These are phyloP conservation scores for Coemansia sp. DNA, from an alignment of 192 early-diverging fungal species.

Conservation along the genomic window DNA sequence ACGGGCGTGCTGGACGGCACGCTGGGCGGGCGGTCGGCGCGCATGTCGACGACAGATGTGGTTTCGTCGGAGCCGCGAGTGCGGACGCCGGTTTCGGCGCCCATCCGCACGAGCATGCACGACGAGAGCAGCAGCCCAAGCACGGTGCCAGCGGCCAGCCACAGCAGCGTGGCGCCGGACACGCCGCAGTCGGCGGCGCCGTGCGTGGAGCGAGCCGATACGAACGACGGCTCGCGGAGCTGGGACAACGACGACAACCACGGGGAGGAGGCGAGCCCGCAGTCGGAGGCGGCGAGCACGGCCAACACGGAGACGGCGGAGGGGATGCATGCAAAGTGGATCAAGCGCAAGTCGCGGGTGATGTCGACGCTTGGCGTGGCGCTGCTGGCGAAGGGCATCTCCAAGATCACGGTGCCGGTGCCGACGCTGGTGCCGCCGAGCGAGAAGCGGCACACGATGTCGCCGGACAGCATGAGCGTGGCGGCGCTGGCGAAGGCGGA, in stretches of 20 bases:
- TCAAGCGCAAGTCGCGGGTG: slow-evolving; percentile 51
- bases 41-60: slow-evolving; percentile 14
- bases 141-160: neutral
- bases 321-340: slow-evolving; percentile 24
- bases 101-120: slow-evolving; percentile 6
- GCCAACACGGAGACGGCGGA: neutral
- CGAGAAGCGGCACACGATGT: slow-evolving; percentile 14
- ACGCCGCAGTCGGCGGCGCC: slow-evolving; percentile 21
- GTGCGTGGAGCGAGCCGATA: neutral
- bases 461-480: slow-evolving; percentile 7
- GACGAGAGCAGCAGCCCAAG: neutral
- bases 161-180: slow-evolving; percentile 1
- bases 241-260: slow-evolving; percentile 6
- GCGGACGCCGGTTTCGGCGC: slow-evolving; percentile 21
- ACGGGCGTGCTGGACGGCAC: slow-evolving; percentile 6
- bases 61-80: slow-evolving; percentile 7
- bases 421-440: slow-evolving; percentile 5
- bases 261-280: slow-evolving; percentile 5
- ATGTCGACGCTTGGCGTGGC: slow-evolving; percentile 30
- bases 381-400: slow-evolving; percentile 21
- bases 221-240: neutral
- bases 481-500: slow-evolving; percentile 23
- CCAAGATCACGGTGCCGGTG: slow-evolving; percentile 15
- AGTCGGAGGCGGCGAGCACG: slow-evolving; percentile 6
- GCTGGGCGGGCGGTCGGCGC: slow-evolving; percentile 5